These are phyloP conservation scores for Pseudodiploospora longispora DNA, from an alignment of 2,329 filamentous ascomycete species.

Conservation along the genomic window DNA sequence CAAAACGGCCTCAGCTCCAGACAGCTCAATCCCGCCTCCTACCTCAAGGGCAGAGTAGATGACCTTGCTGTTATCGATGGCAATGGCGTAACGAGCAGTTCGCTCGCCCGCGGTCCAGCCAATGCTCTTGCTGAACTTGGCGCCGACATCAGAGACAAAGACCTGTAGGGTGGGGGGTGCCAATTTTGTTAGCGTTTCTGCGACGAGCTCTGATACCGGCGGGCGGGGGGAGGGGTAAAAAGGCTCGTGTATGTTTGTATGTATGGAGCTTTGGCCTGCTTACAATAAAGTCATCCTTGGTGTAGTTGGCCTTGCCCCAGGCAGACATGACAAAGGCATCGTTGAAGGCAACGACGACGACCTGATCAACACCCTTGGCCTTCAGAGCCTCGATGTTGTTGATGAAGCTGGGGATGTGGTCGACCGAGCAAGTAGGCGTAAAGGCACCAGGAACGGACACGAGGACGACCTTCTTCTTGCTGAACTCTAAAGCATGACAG, in stretches of 20 bases:
- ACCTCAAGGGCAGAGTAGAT: slow-evolving; percentile 70
- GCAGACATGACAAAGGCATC: slow-evolving; percentile 83
- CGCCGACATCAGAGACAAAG: slow-evolving; percentile 64
- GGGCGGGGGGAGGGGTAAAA: too few relatives aligned
- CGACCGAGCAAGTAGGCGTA: slow-evolving; percentile 76
- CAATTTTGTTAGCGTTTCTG: too few relatives aligned
- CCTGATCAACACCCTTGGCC: slow-evolving; percentile 72
- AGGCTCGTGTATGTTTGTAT: neutral
- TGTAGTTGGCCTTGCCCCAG: slow-evolving; percentile 80
- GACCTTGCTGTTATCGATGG: slow-evolving; percentile 78
- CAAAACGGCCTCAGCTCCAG: slow-evolving; percentile 46
- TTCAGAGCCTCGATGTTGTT: slow-evolving; percentile 61
- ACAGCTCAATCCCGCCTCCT: slow-evolving; percentile 37
- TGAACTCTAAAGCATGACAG: slow-evolving; percentile 35
- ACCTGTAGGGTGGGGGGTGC: slow-evolving; percentile 33
- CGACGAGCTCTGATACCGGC: too few relatives aligned
- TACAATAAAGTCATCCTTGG: slow-evolving; percentile 59
- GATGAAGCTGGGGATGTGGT: slow-evolving; percentile 76
- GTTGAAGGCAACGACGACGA: slow-evolving; percentile 77
- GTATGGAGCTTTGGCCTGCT: slow-evolving; percentile 15
- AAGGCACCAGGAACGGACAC: slow-evolving; percentile 63
- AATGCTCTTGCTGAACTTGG: slow-evolving; percentile 68
- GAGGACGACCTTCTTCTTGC: slow-evolving; percentile 48
- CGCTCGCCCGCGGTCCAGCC: slow-evolving; percentile 71
- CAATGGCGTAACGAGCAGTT: slow-evolving; percentile 70